Conservation (phyloP, 805 yeast genomes). For the Cyberlindnera veronae region DNA sequence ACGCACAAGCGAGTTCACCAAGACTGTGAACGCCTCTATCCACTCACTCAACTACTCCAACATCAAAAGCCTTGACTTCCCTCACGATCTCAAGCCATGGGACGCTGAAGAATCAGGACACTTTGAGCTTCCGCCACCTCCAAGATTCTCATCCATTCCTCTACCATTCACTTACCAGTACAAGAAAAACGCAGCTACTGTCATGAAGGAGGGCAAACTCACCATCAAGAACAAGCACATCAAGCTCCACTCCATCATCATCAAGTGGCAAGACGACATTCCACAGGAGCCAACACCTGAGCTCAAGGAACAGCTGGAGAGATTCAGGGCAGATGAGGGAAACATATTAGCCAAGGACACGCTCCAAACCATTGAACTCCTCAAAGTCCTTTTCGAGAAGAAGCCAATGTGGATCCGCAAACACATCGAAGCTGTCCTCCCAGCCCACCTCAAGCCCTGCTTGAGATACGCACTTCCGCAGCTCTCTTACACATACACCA, state of each 20-base stretch:
- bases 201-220: conserved; percentile 44
- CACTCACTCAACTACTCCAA: conserved; percentile 38
- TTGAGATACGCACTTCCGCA: conserved; percentile 80
- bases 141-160: conserved; percentile 70
- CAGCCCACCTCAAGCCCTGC: conserved; percentile 40
- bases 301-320: conserved; percentile 42
- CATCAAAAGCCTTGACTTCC: conserved; percentile 37
- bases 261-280: conserved; percentile 43
- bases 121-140: conserved; percentile 79
- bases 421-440: conserved; percentile 56
- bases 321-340: conserved; percentile 31
- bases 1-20: conserved; percentile 49
- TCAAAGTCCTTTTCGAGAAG: conserved; percentile 49
- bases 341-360: conserved; percentile 28
- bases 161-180: conserved; percentile 78
- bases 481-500: conserved; percentile 73
- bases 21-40: conserved; percentile 38
- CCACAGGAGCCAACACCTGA: conserved; percentile 52
- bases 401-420: conserved; percentile 87
- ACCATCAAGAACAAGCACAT: conserved; percentile 41
- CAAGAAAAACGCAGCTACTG: conserved; percentile 62
- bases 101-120: conserved; percentile 20
- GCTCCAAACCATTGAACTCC: conserved; percentile 26
- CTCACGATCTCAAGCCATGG: conserved; percentile 36
- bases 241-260: conserved; percentile 52